Conservation (phyloP, 148 eudicot genomes). For the Selenicereus undatus region DNA sequence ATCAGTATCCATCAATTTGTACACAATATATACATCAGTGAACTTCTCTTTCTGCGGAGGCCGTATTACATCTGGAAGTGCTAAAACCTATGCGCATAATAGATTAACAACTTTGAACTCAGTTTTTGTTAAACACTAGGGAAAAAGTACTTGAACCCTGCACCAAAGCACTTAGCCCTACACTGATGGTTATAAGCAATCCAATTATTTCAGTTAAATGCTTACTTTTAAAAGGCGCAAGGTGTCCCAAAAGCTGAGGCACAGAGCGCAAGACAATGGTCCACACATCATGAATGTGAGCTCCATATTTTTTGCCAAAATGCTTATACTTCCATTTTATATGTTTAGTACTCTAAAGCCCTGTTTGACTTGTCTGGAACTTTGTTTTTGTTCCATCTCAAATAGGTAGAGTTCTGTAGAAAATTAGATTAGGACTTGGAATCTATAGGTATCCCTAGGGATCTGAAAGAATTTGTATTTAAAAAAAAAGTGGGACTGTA, state of each 20-base stretch:
- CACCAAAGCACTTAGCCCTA: neutral
- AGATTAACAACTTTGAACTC: neutral
- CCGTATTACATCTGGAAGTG: slow-evolving; percentile 49
- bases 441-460: too few species aligned
- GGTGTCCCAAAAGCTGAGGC: neutral
- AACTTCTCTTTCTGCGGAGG: slow-evolving; percentile 66
- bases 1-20: slow-evolving; percentile 75
- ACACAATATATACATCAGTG: slow-evolving; percentile 65
- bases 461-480: too few species aligned
- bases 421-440: too few species aligned
- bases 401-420: too few species aligned
- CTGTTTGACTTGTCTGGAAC: too few species aligned
- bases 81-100: slow-evolving; percentile 40
- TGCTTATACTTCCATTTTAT: too few species aligned
- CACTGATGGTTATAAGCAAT: neutral
- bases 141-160: neutral
- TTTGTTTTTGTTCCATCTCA: too few species aligned
- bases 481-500: too few species aligned
- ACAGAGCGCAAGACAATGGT: too few species aligned
- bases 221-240: neutral
- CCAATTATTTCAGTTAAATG: neutral
- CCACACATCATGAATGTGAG: too few species aligned
- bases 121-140: neutral
- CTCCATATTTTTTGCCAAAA: too few species aligned
- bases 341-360: too few species aligned